Evolutionary conservation across 1,284 basidiomycete genomes (phyloP).

Genomic region (Malassezia nana): DNA sequence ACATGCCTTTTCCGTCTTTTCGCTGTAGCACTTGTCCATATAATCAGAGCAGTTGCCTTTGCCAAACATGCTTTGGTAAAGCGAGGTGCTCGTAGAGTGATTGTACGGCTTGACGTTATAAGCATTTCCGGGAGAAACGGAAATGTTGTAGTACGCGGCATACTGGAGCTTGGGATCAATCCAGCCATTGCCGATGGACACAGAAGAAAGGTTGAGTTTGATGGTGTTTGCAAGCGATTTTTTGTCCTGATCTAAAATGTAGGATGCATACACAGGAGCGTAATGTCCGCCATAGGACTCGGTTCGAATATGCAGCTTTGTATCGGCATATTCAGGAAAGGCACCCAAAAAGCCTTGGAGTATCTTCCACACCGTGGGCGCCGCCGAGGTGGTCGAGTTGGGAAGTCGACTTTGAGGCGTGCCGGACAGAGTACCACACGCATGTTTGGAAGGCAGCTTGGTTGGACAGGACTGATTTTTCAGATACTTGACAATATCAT

Average conservation of each 20-base stretch:
- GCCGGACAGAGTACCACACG: conserved; percentile 28
- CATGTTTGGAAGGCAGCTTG: conserved; percentile 19
- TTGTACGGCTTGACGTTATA: conserved; percentile 28
- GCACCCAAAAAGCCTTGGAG: conserved; percentile 52
- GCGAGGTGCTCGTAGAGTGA: conserved; percentile 17
- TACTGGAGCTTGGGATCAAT: conserved; percentile 29
- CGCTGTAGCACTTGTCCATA: conserved; percentile 23
- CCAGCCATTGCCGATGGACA: conserved; percentile 55
- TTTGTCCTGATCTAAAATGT: conserved; percentile 57
- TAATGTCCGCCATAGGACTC: conserved; percentile 55
- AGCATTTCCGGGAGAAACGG: conserved; percentile 25
- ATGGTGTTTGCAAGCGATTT: conserved; percentile 51
- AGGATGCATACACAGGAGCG: conserved; percentile 54
- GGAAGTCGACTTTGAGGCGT: conserved; percentile 22
- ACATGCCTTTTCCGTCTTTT: conserved; percentile 22
- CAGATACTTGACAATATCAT: conserved; percentile 16
- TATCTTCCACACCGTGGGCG: conserved; percentile 51
- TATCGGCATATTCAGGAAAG: conserved; percentile 25
- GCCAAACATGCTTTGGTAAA: conserved; percentile 27
- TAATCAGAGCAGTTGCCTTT: conserved; percentile 29
- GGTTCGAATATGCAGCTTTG: conserved; percentile 56
- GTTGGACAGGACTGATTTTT: conserved; percentile 22
- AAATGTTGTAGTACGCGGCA: conserved; percentile 29
- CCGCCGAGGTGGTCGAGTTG: conserved; percentile 26
- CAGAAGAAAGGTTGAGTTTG: conserved; percentile 56